A percentile compares a stretch with the other conserved stretches of the same genome.
phyloP scores from a whole-genome alignment of 129 eudicot genomes.

The Smallanthus sonchifolius region DNA sequence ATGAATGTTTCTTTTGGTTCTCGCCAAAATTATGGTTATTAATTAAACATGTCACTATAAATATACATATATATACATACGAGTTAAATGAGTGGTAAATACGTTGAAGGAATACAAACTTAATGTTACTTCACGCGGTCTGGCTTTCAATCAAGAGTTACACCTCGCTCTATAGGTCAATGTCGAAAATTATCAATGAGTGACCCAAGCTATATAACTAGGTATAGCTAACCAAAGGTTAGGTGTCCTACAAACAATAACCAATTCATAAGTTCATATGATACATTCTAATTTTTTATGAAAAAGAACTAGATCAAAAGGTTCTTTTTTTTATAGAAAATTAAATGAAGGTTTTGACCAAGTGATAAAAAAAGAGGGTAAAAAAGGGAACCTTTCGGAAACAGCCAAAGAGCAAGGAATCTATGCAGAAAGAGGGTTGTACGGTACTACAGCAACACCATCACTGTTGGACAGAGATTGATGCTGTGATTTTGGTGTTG shows the following conservation, averaged over 20 bases:
- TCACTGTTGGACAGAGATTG: slow-evolving; percentile 42
- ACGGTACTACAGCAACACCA: slow-evolving; percentile 33
- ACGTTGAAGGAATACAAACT: too few species aligned
- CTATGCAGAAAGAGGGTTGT: slow-evolving; percentile 36
- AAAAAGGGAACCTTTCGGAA: slow-evolving; percentile 26
- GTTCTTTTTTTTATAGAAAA: neutral
- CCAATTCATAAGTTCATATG: neutral
- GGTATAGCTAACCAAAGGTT: too few species aligned
- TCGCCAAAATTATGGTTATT: too few species aligned
- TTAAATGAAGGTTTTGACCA: slow-evolving; percentile 24
- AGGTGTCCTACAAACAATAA: neutral
- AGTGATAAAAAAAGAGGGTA: slow-evolving; percentile 21
- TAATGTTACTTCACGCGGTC: too few species aligned
- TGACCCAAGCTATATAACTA: too few species aligned
- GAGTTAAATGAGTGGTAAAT: neutral
- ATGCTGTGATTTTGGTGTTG: slow-evolving; percentile 19
- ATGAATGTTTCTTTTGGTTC: too few species aligned
- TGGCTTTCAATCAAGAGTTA: neutral
- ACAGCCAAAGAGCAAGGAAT: slow-evolving; percentile 40
- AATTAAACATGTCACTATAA: too few species aligned
- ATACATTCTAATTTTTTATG: too few species aligned
- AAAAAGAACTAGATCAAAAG: neutral
- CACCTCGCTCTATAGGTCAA: too few species aligned
- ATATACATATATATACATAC: neutral
- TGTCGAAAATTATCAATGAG: too few species aligned